Base-by-base conservation (phyloP, 169 alveolate species). In the Eimeria praecox region DNA sequence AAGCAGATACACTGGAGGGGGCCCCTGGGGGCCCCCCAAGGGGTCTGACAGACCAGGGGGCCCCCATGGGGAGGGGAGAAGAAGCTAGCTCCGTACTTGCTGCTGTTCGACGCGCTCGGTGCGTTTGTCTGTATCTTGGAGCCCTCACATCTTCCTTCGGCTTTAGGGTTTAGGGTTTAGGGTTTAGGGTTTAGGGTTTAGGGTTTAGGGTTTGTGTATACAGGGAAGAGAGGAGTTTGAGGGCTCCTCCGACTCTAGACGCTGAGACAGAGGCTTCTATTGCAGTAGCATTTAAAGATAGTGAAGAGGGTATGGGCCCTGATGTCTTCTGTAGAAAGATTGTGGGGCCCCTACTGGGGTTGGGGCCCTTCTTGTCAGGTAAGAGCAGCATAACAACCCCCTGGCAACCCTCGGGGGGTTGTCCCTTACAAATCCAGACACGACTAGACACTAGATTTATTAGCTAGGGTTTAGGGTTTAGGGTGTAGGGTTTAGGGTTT, bases 291-390 rank as follows among this genome's bases (percentile, higher is more conserved):
- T 75, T 75, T 40, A 40, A 35, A 42, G 85, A 33, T 22, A 40
- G 27, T 30, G 52, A 75, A 40, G 44, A 40, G 4, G 85, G 85
- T 12, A 30, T 75, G 56, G 12, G 12, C 33, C 44, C 33, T 18
- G 44, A 75, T 3, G 44, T 10, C 18, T 75, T 75, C 44, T 12
- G 85, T 18, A 27, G 33, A 10, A 75, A 40, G 33, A 42, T 75
- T 75, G 85, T 75, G 44, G 85, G 52, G 52, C 85, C 85, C 56
- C 85, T 75, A 18, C 54, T 75, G 18, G 85, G 85, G 33, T 40
- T 75, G 85, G 85, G 85, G 52, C 85, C 85, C 85, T 75, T 75
- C 52, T 75, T 75, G 52, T 42, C 85, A 14, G 85, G 85, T 75
- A 33, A 40, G 85, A 66, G 77, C 77, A 66, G 77, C 77, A 66